These are phyloP conservation scores for Claviceps purpurea DNA, from an alignment of 2,329 filamentous ascomycete species.

Conservation along the genomic window DNA sequence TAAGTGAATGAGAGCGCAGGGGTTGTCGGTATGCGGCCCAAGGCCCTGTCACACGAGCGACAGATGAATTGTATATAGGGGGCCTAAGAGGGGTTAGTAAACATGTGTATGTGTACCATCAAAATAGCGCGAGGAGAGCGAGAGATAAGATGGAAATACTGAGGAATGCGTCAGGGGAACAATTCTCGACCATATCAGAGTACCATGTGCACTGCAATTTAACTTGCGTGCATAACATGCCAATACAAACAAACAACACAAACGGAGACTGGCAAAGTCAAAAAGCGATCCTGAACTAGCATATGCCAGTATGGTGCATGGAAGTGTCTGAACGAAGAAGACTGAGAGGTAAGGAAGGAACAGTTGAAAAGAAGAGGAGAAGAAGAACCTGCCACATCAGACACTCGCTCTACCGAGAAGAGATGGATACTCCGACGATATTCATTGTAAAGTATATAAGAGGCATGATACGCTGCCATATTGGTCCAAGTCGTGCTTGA, in stretches of 20 bases:
- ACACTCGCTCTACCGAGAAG: too few species aligned
- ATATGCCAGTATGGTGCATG: background rate
- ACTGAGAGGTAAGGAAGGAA: too few species aligned
- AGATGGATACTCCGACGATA: too few species aligned
- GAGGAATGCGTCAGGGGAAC: too few species aligned
- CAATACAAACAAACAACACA: background rate
- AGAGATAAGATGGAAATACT: background rate
- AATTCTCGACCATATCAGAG: background rate
- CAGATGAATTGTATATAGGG: background rate
- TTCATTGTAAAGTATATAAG: too few species aligned
- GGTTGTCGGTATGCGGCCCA: background rate
- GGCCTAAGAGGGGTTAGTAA: background rate
- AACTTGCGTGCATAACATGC: background rate
- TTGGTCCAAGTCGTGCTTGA: too few species aligned
- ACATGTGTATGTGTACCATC: background rate
- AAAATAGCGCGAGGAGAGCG: background rate
- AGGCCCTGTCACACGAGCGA: background rate
- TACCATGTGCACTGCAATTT: background rate
- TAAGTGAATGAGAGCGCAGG: background rate
- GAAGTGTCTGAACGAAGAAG: too few species aligned
- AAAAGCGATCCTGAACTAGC: background rate
- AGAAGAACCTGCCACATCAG: too few species aligned
- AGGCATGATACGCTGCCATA: too few species aligned
- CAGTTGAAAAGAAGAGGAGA: too few species aligned
- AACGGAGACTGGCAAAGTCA: too few species aligned